phyloP scores from a whole-genome alignment of 805 yeast species.

The Candida maris region DNA sequence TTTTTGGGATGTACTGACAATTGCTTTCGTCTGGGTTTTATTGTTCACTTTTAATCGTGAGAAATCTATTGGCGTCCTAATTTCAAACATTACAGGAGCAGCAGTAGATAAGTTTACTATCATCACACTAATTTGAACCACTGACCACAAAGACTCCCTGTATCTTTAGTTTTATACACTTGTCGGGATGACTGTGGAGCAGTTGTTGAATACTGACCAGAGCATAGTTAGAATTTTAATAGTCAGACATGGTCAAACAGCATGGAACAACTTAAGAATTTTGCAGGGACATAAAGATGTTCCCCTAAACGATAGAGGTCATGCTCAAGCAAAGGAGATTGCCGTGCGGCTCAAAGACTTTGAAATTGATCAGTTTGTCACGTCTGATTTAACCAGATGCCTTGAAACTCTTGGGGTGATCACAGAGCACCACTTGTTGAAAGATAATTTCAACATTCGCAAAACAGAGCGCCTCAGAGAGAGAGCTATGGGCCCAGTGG shows the following conservation, averaged over 20 bases:
- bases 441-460: conserved; percentile 23
- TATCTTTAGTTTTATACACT: conserved; percentile 1
- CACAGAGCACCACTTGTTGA: conserved; percentile 21
- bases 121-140: not conserved
- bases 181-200: conserved; percentile 19
- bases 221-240: conserved; percentile 42
- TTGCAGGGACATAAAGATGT: conserved; percentile 78
- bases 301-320: conserved; percentile 59
- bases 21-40: no score
- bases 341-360: conserved; percentile 43
- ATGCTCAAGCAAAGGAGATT: conserved; percentile 52
- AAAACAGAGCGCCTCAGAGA: conserved; percentile 56
- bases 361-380: conserved; percentile 42
- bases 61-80: no score
- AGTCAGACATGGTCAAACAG: conserved; percentile 84
- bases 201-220: conserved; percentile 17
- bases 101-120: not conserved
- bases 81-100: conserved; percentile 1
- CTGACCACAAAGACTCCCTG: conserved; percentile 7
- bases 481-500: conserved; percentile 72
- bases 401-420: conserved; percentile 52
- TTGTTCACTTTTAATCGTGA: no score
- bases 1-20: no score
- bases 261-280: conserved; percentile 62
- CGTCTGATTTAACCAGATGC: conserved; percentile 59